These are phyloP conservation scores for Sporisorium sorghi DNA, from an alignment of 1,284 basidiomycete species.

Conservation along the genomic window DNA sequence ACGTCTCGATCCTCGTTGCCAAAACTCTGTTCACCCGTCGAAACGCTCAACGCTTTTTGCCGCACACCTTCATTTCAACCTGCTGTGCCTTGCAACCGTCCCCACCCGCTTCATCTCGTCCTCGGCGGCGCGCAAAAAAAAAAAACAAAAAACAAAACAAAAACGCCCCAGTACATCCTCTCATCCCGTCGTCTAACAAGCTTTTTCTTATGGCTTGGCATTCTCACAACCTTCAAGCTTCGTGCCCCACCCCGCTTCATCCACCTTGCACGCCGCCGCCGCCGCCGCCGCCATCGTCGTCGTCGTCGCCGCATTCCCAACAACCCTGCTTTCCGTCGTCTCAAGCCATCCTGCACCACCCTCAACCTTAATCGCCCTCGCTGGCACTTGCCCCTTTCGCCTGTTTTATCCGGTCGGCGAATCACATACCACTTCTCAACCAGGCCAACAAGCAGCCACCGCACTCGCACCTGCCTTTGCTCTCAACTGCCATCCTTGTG, in stretches of 20 bases:
- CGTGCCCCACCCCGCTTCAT: slow-evolving; percentile 3
- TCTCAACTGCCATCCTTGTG: not conserved
- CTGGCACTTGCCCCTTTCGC: not conserved
- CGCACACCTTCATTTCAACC: not conserved
- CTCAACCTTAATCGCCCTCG: not conserved
- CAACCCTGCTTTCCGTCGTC: not conserved
- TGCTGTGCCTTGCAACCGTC: slow-evolving; percentile 3
- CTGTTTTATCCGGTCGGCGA: not conserved
- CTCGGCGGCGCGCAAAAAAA: not conserved
- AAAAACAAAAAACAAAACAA: too few species aligned
- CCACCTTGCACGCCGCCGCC: not conserved
- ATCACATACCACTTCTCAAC: not conserved
- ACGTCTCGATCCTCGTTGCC: not conserved
- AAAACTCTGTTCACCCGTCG: not conserved
- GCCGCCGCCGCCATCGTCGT: too few species aligned
- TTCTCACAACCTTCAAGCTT: not conserved
- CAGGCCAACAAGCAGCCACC: too few species aligned
- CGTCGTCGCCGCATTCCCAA: not conserved
- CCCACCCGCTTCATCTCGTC: slow-evolving; percentile 2
- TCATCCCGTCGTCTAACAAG: not conserved
- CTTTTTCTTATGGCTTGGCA: not conserved
- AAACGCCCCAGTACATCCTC: too few species aligned
- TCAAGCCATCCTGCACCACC: not conserved
- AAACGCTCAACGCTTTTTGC: not conserved
- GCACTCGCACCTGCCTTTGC: not conserved